Conservation (phyloP, 1,284 basidiomycete species). For the Clitocybe nebularis region DNA sequence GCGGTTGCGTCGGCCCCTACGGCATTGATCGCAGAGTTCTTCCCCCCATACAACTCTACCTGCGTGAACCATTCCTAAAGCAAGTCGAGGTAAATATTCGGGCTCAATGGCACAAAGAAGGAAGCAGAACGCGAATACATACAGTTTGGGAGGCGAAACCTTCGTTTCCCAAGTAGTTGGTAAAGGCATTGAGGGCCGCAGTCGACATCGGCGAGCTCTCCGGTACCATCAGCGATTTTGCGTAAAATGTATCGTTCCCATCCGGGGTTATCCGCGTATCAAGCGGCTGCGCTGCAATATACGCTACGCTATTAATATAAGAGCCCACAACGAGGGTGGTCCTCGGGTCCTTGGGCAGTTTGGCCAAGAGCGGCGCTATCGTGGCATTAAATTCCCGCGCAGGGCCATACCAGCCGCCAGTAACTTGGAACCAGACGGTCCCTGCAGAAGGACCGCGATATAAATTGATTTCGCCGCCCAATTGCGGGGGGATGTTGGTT, state of each 20-base stretch:
- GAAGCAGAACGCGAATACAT: no score
- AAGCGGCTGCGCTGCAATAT: constrained; percentile 2
- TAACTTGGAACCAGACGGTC: neutral
- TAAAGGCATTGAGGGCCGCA: constrained; percentile 14
- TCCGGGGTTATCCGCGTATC: constrained; percentile 11
- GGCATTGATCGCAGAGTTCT: constrained; percentile 35
- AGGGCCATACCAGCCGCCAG: neutral
- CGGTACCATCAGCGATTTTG: constrained; percentile 25
- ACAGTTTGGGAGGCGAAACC: constrained; percentile 14
- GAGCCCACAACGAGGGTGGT: neutral
- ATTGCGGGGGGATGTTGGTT: constrained; percentile 16
- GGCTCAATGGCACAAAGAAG: no score
- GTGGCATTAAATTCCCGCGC: neutral
- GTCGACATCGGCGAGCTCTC: constrained; percentile 14
- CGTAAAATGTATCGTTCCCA: constrained; percentile 24
- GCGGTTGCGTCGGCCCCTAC: constrained; percentile 32
- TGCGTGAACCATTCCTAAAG: constrained; percentile 38
- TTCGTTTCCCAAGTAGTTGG: constrained; percentile 16
- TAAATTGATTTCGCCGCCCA: neutral
- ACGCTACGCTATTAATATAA: constrained; percentile 3
- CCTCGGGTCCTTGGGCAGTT: neutral
- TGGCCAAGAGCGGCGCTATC: neutral
- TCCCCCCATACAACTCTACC: constrained; percentile 39
- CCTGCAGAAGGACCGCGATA: neutral
- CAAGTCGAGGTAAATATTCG: no score